These are phyloP conservation scores for Fusarium sp. DNA, from an alignment of 2,329 filamentous ascomycete genomes.

Conservation along the genomic window DNA sequence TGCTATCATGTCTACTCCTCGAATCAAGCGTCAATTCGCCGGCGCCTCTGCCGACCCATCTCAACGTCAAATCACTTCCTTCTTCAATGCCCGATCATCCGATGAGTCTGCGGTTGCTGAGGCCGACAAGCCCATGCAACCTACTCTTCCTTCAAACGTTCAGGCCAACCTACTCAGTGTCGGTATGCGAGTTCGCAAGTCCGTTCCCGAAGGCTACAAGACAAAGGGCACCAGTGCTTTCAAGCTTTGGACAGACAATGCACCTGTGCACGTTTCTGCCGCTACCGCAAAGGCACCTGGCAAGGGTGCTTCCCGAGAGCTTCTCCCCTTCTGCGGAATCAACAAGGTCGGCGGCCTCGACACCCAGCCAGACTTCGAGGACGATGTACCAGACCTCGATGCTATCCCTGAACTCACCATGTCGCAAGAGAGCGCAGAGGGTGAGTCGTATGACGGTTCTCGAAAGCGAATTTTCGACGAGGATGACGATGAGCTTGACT, in stretches of 20 bases:
- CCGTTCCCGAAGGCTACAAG: conserved; percentile 93
- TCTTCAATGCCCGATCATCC: conserved; percentile 59
- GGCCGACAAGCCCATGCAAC: conserved; percentile 46
- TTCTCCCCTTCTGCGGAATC: conserved; percentile 83
- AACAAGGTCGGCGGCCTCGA: conserved; percentile 77
- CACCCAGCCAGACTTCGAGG: conserved; percentile 60
- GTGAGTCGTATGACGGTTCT: conserved; percentile 41
- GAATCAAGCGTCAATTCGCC: conserved; percentile 69
- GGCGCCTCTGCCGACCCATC: conserved; percentile 66
- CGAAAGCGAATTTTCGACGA: conserved; percentile 63
- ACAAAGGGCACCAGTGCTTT: conserved; percentile 64
- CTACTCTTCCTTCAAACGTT: conserved; percentile 69
- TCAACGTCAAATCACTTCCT: conserved; percentile 71
- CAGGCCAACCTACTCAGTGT: conserved; percentile 89
- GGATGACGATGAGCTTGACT: conserved; percentile 49
- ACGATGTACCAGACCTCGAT: conserved; percentile 48
- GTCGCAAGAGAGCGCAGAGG: conserved; percentile 64
- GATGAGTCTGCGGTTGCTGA: conserved; percentile 42
- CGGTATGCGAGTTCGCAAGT: conserved; percentile 94
- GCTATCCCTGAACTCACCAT: conserved; percentile 60
- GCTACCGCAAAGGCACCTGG: conserved; percentile 24
- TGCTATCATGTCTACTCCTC: conserved; percentile 59
- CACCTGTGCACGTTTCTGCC: conserved; percentile 27
- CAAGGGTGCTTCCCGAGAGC: conserved; percentile 61
- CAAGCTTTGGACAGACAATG: conserved; percentile 58